Percentiles rank a stretch among this genome's conserved stretches.
Conservation (phyloP, 2,329 filamentous ascomycete genomes). For the Colletotrichum sp. region DNA sequence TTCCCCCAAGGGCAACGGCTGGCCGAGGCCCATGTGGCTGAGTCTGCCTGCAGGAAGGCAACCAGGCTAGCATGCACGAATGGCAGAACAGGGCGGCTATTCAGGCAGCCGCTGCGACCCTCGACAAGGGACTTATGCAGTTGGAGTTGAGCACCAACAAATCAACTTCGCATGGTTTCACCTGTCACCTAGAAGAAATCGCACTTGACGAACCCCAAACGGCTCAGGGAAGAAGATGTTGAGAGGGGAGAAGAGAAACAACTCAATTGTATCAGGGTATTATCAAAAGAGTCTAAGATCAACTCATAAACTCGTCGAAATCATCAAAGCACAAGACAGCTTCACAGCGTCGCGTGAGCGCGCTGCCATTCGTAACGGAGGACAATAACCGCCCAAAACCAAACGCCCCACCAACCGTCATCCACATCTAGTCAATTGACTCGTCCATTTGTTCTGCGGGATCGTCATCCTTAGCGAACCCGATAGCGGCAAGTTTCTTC, state of each 20-base stretch:
- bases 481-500: constrained; percentile 5
- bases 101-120: background rate
- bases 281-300: background rate
- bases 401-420: no score
- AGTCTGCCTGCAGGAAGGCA: constrained; percentile 4
- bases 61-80: background rate
- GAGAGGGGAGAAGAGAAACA: background rate
- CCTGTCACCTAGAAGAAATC: no score
- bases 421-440: background rate
- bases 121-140: background rate
- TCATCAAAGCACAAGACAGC: background rate
- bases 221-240: background rate
- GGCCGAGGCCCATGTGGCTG: background rate
- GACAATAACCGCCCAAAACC: background rate
- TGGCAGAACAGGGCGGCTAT: background rate
- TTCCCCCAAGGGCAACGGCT: no score
- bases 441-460: background rate
- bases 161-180: no score
- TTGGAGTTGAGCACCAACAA: background rate
- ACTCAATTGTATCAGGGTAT: background rate
- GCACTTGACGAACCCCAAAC: no score
- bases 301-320: background rate
- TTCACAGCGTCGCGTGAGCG: background rate
- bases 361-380: background rate
- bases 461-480: background rate